Evolutionary conservation across 805 yeast species (phyloP).

Genomic region (Jamesozyma gamospora): DNA sequence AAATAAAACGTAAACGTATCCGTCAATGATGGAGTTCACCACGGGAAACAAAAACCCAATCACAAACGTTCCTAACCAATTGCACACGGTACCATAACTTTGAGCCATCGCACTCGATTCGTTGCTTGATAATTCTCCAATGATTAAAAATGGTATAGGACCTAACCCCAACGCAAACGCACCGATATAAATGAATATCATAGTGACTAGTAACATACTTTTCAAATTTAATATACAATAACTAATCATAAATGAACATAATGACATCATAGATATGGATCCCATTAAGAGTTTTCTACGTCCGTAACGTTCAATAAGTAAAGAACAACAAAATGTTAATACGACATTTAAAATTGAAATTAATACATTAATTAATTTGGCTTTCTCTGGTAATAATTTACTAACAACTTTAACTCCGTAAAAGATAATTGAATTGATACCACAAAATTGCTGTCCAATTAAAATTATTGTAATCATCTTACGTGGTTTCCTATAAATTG

Average conservation of each 20-base stretch:
- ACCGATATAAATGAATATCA: conserved; percentile 65
- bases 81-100: conserved; percentile 82
- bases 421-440: conserved; percentile 85
- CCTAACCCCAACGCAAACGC: conserved; percentile 90
- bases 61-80: conserved; percentile 82
- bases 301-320: conserved; percentile 66
- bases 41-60: conserved; percentile 78
- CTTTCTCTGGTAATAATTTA: conserved; percentile 58
- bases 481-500: conserved; percentile 47
- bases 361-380: conserved; percentile 62
- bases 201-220: conserved; percentile 44
- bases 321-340: conserved; percentile 65
- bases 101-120: conserved; percentile 81
- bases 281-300: conserved; percentile 59
- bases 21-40: conserved; percentile 55
- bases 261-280: conserved; percentile 61
- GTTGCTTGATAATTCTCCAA: conserved; percentile 71
- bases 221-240: conserved; percentile 46
- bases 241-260: conserved; percentile 54
- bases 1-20: conserved; percentile 68
- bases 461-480: conserved; percentile 61
- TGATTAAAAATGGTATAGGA: conserved; percentile 85
- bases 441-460: conserved; percentile 83
- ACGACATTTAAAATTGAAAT: conserved; percentile 67
- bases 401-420: conserved; percentile 83